Percentiles rank a stretch among this genome's conserved stretches.
phyloP scores from a whole-genome alignment of 306 rosid species.

The Dryas octopetala region DNA sequence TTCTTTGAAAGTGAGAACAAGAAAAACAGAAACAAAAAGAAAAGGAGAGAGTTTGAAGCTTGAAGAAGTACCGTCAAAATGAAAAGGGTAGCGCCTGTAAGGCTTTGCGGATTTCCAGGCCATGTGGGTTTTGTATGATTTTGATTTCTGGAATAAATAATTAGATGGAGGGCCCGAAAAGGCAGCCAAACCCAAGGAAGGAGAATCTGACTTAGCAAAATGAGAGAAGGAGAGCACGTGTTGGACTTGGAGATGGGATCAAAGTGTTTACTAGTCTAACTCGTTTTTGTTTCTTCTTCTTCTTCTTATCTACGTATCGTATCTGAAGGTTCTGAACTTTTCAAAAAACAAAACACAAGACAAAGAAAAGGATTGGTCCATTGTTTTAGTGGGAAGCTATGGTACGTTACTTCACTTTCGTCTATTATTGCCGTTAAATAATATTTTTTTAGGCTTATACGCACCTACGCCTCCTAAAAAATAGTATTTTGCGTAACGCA shows the following conservation, averaged over 20 bases:
- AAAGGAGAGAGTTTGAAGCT: not conserved
- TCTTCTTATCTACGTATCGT: too few species aligned
- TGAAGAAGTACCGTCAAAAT: not conserved
- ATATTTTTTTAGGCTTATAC: too few species aligned
- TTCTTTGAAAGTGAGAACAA: constrained; percentile 3
- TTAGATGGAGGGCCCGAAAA: not conserved
- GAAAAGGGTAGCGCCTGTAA: constrained; percentile 4
- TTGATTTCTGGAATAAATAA: not conserved
- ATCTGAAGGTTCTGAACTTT: too few species aligned
- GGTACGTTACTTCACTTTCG: too few species aligned
- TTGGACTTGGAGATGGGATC: not conserved
- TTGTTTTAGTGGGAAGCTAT: too few species aligned
- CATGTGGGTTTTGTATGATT: constrained; percentile 14
- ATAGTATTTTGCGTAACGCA: too few species aligned
- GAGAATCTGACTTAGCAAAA: not conserved
- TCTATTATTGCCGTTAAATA: too few species aligned
- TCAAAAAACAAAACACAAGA: not conserved
- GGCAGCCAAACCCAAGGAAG: not conserved
- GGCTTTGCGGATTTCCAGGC: constrained; percentile 33
- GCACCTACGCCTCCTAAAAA: too few species aligned
- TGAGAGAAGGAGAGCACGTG: not conserved
- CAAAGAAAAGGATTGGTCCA: too few species aligned
- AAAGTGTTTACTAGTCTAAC: too few species aligned
- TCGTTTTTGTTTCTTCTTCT: too few species aligned
- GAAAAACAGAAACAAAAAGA: not conserved